Base-by-base conservation (phyloP, 1,284 basidiomycete genomes). In the Pascua sp. region DNA sequence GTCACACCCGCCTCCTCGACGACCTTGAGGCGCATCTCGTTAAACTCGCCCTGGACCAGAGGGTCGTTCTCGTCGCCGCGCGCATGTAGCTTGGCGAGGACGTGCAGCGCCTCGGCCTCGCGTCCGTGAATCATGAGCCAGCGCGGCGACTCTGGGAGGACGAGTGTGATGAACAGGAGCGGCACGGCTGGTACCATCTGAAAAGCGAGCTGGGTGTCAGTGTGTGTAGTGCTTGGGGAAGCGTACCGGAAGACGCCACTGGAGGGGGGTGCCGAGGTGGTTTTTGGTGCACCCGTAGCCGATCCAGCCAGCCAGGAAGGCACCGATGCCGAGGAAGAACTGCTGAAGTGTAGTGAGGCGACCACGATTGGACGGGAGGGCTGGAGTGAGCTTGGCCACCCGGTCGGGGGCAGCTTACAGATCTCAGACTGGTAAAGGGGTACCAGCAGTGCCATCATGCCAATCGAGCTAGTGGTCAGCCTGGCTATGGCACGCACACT, bases 1-100 rank as follows among this genome's bases (percentile, higher is more conserved):
- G 64, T 60, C 38, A 63, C 51, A 42, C 78, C 75, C 2, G 80
- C 80, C 53, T 77, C 76, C 47, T 66, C 65, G 11, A 64, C 59
- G 13, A 78, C 62, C 47, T 71, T 68, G 17, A 55, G 54, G 42
- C 80, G 70, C 62, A 56, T 56, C 49, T 56, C 55, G 36, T 56
- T 39, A 45, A 80, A 76, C 58, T 80, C 79, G 32, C 61, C 67
- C 49, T 47, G 55, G 4, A 56, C 55, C 7, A 56, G 44, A 3
- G 44, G 75, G 40, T 80, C 78, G 46, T 70, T 46, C 7, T 42
- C 18, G 50, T 72, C 59, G 12, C 70, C 71, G 43, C 62, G 81
- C 4, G 84, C 83, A 68, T 89, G 86, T 64, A 84, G 87, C 62
- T 83, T 83, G n/a, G 81, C 80, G 5, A 88, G 77, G 41, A 85